These are phyloP conservation scores for Leccinellum rugosiceps DNA, from an alignment of 768 basidiomycete genomes.

Conservation along the genomic window DNA sequence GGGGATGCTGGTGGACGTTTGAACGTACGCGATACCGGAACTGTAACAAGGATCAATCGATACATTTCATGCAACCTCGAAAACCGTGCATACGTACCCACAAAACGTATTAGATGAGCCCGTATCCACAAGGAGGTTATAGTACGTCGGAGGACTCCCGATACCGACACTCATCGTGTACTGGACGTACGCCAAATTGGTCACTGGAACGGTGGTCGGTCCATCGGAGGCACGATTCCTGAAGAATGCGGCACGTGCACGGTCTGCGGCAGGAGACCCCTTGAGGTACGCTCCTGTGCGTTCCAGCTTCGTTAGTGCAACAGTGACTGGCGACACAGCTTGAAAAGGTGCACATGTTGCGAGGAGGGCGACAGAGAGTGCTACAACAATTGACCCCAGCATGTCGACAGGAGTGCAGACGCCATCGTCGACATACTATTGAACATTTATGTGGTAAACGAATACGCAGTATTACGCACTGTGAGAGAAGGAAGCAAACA, in stretches of 20 bases:
- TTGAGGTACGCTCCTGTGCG: conserved; percentile 13
- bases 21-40: conserved; percentile 16
- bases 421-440: neutral
- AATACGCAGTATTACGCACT: no score
- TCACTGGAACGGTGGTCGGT: conserved; percentile 9
- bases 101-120: conserved; percentile 34
- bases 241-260: conserved; percentile 13
- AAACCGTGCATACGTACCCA: conserved; percentile 1
- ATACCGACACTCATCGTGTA: conserved; percentile 26
- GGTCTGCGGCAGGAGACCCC: conserved; percentile 15
- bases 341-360: conserved; percentile 1
- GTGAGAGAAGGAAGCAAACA: conserved; percentile 1
- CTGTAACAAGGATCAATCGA: conserved; percentile 10
- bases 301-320: conserved; percentile 12
- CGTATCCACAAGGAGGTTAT: conserved; percentile 31
- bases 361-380: conserved; percentile 5
- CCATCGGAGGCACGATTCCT: neutral
- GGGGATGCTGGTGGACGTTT: conserved; percentile 21
- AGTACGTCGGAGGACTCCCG: conserved; percentile 25
- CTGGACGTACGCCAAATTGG: conserved; percentile 8
- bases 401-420: conserved; percentile 2
- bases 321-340: conserved; percentile 1
- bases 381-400: conserved; percentile 6
- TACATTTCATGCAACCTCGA: neutral
- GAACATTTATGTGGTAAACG: conserved; percentile 8